Evolutionary conservation across 805 yeast genomes (phyloP), one percentile per base, ranked within the genome.

Genomic region (Vanderwaltozyma tropicalis): DNA sequence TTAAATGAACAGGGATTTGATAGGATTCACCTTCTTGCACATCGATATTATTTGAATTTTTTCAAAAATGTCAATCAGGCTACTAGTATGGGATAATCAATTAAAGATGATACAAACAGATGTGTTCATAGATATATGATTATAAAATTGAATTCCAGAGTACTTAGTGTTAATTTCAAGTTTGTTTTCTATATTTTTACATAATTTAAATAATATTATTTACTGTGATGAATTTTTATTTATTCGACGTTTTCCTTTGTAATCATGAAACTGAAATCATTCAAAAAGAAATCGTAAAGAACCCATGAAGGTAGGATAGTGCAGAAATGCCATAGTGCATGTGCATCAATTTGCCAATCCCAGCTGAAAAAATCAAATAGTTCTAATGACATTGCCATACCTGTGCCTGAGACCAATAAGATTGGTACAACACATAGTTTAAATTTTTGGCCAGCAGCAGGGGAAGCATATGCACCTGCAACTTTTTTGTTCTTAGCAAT

Each of bases 271-370:
- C 24, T 43, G 31, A 62, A 72, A 40, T 74, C 80, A 24, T 55
- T 52, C 4, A 67, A 54, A 60, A 74, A 66, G 48, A 72, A 81
- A 30, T 71, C 73, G 56, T 81, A 88, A 75, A 94, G 74, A 43
- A 73, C 71, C 41, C 74, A 62, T 0, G 89, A 76, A 0, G 97
- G 97, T 52, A 85, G 57, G 2, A 88, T 77, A 0, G 98, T 92
- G 16, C 84, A 74, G 20, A 82, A 68, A 57, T 92, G 98, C 98
- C 98, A 92, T 28, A 89, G 52, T 0, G 96, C 76, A 60, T 92
- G 98, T 0, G 96, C 94, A 61, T 92, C 98, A 0, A 92, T 49
- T 28, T 83, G 68, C 47, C 71, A 81, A 35, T 51, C 63, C 28
- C 80, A 55, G 13, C 83, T 92, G 4, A 94, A 73, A 56, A 92